These are phyloP conservation scores for Clitopilus hobsonii DNA, from an alignment of 768 basidiomycete species.

Conservation along the genomic window DNA sequence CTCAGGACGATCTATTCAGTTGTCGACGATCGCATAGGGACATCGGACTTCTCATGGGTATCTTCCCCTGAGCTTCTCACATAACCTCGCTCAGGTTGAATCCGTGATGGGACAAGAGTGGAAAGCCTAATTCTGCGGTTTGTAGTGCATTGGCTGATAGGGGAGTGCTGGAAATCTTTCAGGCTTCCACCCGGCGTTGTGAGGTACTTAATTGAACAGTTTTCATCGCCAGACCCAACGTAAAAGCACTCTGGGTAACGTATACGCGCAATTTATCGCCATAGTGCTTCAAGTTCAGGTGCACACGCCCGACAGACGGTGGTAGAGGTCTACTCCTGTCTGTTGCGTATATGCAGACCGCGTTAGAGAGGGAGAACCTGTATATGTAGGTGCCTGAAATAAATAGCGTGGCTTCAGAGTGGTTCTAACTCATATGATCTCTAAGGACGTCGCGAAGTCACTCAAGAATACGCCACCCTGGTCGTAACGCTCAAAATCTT, in stretches of 20 bases:
- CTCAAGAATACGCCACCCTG: too few species aligned
- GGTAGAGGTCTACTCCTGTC: neutral
- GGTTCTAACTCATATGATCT: too few species aligned
- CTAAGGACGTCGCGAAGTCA: too few species aligned
- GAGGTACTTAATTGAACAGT: neutral
- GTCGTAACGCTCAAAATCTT: too few species aligned
- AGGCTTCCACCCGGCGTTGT: too few species aligned
- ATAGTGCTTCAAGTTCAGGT: neutral
- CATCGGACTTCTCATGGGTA: too few species aligned
- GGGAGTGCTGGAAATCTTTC: neutral
- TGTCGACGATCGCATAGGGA: too few species aligned
- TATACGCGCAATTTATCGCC: neutral
- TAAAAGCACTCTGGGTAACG: neutral
- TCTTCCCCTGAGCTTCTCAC: too few species aligned
- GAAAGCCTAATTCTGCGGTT: neutral
- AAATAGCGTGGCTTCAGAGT: neutral
- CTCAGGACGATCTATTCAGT: too few species aligned
- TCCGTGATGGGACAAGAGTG: neutral
- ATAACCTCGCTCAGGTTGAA: too few species aligned
- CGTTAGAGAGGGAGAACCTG: neutral
- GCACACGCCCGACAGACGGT: neutral
- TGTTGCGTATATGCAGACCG: neutral
- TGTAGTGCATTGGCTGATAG: too few species aligned
- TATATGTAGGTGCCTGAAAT: neutral
- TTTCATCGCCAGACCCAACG: neutral